Conservation (phyloP, 1,284 basidiomycete species). For the Austropuccinia psidii region DNA sequence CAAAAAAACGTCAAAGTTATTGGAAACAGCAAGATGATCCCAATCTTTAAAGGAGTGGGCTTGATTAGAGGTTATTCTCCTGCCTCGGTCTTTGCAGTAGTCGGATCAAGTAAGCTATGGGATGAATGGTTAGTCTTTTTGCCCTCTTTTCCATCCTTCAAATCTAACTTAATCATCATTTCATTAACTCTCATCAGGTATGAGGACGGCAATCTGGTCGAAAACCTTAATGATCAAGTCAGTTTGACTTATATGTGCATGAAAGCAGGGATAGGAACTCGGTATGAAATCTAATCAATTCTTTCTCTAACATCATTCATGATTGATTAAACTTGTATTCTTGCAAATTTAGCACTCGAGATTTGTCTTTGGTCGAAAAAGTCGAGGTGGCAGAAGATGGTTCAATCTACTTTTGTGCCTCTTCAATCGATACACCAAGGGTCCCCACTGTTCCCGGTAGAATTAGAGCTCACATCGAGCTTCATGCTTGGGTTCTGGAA, state of each 20-base stretch:
- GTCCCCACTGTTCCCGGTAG: constrained; percentile 42
- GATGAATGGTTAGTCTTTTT: constrained; percentile 41
- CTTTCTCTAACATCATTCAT: neutral
- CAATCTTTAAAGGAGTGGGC: constrained; percentile 40
- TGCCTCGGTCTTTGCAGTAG: constrained; percentile 42
- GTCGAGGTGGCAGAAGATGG: constrained; percentile 40
- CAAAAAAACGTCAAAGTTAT: constrained; percentile 24
- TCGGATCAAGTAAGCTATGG: constrained; percentile 42
- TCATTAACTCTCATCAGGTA: constrained; percentile 39
- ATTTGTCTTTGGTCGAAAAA: constrained; percentile 44
- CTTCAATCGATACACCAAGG: constrained; percentile 42
- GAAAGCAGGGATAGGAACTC: constrained; percentile 41
- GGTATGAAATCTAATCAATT: constrained; percentile 13
- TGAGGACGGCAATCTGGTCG: constrained; percentile 43
- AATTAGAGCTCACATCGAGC: constrained; percentile 42
- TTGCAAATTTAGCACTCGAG: constrained; percentile 39
- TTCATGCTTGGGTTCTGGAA: constrained; percentile 44
- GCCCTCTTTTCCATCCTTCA: neutral
- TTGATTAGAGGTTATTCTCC: constrained; percentile 42
- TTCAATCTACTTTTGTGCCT: constrained; percentile 43
- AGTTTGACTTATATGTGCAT: constrained; percentile 45
- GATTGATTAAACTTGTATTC: neutral
- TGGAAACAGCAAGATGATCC: constrained; percentile 21
- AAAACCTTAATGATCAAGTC: constrained; percentile 41
- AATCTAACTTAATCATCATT: neutral